Conservation (phyloP, 192 early-diverging fungal species). For the Rhizophagus clarus region DNA sequence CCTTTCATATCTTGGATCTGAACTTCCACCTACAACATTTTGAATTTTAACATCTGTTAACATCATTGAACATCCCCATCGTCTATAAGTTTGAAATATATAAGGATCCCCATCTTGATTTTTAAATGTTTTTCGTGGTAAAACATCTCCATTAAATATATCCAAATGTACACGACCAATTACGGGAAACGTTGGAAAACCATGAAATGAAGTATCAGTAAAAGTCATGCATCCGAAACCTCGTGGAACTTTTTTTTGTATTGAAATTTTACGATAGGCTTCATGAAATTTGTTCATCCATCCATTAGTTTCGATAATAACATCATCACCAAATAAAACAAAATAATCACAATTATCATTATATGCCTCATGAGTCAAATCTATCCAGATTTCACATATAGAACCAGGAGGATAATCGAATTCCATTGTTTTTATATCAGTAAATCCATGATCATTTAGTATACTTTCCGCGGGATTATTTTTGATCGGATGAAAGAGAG, state of each 20-base stretch:
- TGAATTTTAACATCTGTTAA: background rate
- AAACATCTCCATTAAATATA: conserved; percentile 12
- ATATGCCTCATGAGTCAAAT: background rate
- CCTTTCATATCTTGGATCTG: background rate
- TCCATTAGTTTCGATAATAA: background rate
- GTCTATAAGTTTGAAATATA: conserved; percentile 16
- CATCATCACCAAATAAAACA: conserved; percentile 22
- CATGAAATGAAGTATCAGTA: background rate
- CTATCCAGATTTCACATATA: conserved; percentile 23
- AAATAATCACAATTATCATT: conserved; percentile 7
- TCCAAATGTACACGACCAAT: background rate
- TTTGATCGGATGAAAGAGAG: background rate
- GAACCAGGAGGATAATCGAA: background rate
- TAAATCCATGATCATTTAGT: background rate
- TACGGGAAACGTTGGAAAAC: conserved; percentile 26
- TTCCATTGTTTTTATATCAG: background rate
- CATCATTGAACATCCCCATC: conserved; percentile 12
- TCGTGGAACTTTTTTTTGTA: conserved; percentile 10
- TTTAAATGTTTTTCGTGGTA: background rate
- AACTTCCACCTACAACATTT: conserved; percentile 4
- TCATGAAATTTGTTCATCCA: conserved; percentile 7
- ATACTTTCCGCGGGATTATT: background rate
- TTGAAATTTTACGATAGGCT: conserved; percentile 1
- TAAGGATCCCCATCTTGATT: conserved; percentile 28
- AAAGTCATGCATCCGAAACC: conserved; percentile 17